A percentile compares a stretch with the other conserved stretches of the same genome.
phyloP scores from a whole-genome alignment of 768 basidiomycete genomes.

The Leccinum incarnatum region DNA sequence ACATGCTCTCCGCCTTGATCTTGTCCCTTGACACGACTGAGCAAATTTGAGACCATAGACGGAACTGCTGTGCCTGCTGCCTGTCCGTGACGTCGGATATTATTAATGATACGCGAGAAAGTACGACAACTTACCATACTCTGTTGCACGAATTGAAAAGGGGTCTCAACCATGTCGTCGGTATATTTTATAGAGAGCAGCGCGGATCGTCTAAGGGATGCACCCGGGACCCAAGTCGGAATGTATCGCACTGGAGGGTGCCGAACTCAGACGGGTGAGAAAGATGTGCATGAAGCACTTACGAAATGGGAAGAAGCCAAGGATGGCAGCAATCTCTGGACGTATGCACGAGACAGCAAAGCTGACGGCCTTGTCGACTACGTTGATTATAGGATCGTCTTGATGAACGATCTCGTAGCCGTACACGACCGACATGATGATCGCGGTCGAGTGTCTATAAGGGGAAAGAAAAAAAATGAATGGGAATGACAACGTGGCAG shows the following conservation, averaged over 20 bases:
- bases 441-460: slow-evolving; percentile 23
- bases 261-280: not conserved
- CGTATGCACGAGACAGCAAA: slow-evolving; percentile 21
- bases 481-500: not conserved
- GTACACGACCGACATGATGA: slow-evolving; percentile 33
- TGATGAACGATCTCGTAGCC: slow-evolving; percentile 26
- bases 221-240: slow-evolving; percentile 42
- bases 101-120: not conserved
- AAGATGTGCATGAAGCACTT: slow-evolving; percentile 4
- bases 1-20: slow-evolving; percentile 7
- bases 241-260: slow-evolving; percentile 31
- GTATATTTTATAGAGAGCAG: slow-evolving; percentile 19
- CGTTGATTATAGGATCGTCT: slow-evolving; percentile 26
- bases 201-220: slow-evolving; percentile 34
- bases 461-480: not conserved
- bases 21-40: slow-evolving; percentile 12
- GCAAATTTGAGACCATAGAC: slow-evolving; percentile 28
- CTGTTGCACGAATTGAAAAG: slow-evolving; percentile 33
- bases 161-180: slow-evolving; percentile 25
- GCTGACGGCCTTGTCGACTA: slow-evolving; percentile 27
- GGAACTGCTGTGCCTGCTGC: slow-evolving; percentile 22
- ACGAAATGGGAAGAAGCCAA: slow-evolving; percentile 40
- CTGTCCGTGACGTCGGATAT: slow-evolving; percentile 9
- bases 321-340: slow-evolving; percentile 32
- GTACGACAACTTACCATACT: slow-evolving; percentile 27